Evolutionary conservation across 129 eudicot species (phyloP).

Genomic region (Chrysanthemum seticuspe): DNA sequence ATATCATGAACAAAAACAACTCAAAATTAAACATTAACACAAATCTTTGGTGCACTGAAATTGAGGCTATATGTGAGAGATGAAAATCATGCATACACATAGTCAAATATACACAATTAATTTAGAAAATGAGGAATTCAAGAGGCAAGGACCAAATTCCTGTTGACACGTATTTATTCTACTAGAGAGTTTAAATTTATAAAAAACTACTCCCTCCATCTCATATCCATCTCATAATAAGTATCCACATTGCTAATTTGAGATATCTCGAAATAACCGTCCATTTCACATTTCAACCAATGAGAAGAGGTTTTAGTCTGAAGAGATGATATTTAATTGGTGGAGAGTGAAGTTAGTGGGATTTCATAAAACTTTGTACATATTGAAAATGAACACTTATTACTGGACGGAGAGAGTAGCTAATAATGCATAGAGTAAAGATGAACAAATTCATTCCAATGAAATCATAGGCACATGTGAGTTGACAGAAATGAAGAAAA

Average conservation of each 20-base stretch:
- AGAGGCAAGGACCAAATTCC: conserved; percentile 20
- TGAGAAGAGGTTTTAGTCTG: no score
- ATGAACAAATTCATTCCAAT: neutral
- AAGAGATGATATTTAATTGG: no score
- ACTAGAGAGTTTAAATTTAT: neutral
- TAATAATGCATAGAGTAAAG: conserved; percentile 1
- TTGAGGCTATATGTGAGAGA: neutral
- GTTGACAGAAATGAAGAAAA: conserved; percentile 20
- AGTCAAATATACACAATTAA: neutral
- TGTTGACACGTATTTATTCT: neutral
- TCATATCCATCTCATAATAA: no score
- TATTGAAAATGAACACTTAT: no score
- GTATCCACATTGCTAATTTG: no score
- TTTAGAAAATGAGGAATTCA: conserved; percentile 3
- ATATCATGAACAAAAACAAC: neutral
- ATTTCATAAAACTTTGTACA: no score
- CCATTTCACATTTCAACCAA: no score
- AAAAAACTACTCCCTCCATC: neutral
- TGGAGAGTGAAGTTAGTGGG: no score
- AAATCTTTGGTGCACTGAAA: conserved; percentile 24
- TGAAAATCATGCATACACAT: conserved; percentile 4
- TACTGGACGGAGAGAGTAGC: neutral
- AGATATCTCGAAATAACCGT: no score
- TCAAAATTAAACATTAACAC: neutral
- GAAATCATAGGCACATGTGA: conserved; percentile 15